Conservation (phyloP, 192 early-diverging fungal genomes). For the Backusella circina region DNA sequence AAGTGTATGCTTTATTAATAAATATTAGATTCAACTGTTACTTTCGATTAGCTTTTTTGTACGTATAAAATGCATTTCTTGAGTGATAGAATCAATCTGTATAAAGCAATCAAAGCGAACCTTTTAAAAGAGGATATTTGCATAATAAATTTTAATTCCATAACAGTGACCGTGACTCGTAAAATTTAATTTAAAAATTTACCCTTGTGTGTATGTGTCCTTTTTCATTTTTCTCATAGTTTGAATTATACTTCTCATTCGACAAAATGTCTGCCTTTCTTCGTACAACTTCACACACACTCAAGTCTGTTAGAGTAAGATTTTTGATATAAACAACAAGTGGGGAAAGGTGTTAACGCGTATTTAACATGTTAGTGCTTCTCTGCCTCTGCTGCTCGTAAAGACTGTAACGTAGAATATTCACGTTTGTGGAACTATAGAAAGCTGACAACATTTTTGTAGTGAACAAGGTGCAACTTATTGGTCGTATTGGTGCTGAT, state of each 20-base stretch:
- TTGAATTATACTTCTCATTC: not conserved
- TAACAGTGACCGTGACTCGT: not conserved
- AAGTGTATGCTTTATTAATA: no score
- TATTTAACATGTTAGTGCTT: conserved; percentile 16
- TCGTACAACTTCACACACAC: not conserved
- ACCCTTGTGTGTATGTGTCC: not conserved
- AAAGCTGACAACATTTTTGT: not conserved
- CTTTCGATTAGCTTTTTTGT: no score
- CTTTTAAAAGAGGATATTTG: no score
- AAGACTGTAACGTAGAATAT: conserved; percentile 1
- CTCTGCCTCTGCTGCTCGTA: conserved; percentile 14
- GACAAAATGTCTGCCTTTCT: conserved; percentile 4
- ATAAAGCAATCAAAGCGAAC: no score
- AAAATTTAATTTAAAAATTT: not conserved
- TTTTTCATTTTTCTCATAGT: conserved; percentile 2
- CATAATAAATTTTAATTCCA: no score
- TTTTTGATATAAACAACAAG: not conserved
- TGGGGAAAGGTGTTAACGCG: not conserved
- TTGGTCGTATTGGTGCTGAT: conserved; percentile 64
- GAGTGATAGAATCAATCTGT: no score
- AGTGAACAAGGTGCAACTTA: conserved; percentile 66
- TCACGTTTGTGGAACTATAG: not conserved
- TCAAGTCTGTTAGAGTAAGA: conserved; percentile 19
- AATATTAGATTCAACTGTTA: no score
- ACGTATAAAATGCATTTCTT: no score